Conservation (phyloP, 106 monocot genomes). For the Alisma plantagoaquatica region DNA sequence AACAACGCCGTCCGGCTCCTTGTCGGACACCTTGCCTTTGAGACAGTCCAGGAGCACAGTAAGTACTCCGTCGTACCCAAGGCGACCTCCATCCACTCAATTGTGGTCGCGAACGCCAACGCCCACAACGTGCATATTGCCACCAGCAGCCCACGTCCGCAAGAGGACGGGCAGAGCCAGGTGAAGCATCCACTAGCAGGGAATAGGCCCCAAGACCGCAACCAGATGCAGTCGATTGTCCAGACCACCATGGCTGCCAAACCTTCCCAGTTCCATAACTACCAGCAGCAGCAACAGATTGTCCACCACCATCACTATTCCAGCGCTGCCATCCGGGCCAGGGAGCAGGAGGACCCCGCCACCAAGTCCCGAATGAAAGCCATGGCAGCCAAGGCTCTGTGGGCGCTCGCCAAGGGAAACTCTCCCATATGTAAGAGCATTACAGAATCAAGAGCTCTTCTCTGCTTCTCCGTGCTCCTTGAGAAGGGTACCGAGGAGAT, state of each 20-base stretch:
- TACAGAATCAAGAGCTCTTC: slow-evolving; percentile 61
- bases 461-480: slow-evolving; percentile 73
- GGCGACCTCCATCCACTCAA: no score
- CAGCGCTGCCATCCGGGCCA: not conserved
- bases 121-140: no score
- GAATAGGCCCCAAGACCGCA: no score
- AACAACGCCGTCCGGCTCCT: not conserved
- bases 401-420: slow-evolving; percentile 38
- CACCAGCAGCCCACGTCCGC: no score
- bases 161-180: no score
- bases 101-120: slow-evolving; percentile 1
- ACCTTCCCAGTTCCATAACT: not conserved
- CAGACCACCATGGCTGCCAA: not conserved
- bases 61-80: not conserved
- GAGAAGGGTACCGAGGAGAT: slow-evolving; percentile 70
- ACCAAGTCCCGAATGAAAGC: slow-evolving; percentile 54
- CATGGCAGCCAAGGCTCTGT: slow-evolving; percentile 49
- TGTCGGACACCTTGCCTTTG: not conserved
- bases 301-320: no score
- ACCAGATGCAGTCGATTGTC: not conserved
- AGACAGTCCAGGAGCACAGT: not conserved
- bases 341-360: slow-evolving; percentile 45
- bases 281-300: no score
- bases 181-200: no score
- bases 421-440: slow-evolving; percentile 64